Base-by-base conservation (phyloP, 305 asterid genomes). In the Solanum aculeatissimum region DNA sequence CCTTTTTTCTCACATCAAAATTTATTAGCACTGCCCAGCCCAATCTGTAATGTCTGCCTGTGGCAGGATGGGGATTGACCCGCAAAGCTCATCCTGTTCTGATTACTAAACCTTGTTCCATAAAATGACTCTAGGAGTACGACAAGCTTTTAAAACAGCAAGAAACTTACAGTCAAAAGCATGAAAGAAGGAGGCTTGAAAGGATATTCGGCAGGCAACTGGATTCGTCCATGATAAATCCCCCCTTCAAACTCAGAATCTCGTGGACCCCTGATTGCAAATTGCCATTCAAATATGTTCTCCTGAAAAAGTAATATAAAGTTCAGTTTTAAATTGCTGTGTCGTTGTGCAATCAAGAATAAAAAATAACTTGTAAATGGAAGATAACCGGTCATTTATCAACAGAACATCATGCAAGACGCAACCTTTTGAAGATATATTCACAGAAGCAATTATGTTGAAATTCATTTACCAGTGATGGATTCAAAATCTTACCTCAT, bases 161-260 rank as follows among this genome's bases (percentile, higher is more conserved):
- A 35, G 66, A 42, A 32, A 29, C 77, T 85, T 86, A 96, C 99
- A 78, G 98, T 96, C 89, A 96, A 90, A 86, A 96, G 83, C 98
- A 93, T 86, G 85, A 94, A 96, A 9, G 99, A 93, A 85, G 99
- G 99, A 12, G 98, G 99, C 90, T 95, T 93, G 85, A 93, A 92
- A 78, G 98, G 99, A 91, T 95, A 96, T 79, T 96, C 98, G 38
- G 97, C 90, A 62, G 98, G 99, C 84, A 96, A 89, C 88, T 95
- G 98, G 89, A 96, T 96, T 74, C 98, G 89, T 35, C 99, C 99
- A 84, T 96, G 98, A 86, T 91, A 96, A 85, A 96, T 91, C 40
- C 98, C 98, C 85, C 98, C 98, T 88, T 95, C 98, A 74, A 96
- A 96, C 86, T 95, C 98, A 0, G 98, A 80, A 85, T 95, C 98